These are phyloP conservation scores for Angomonas deanei DNA, from an alignment of 208 protist genomes.

Conservation along the genomic window DNA sequence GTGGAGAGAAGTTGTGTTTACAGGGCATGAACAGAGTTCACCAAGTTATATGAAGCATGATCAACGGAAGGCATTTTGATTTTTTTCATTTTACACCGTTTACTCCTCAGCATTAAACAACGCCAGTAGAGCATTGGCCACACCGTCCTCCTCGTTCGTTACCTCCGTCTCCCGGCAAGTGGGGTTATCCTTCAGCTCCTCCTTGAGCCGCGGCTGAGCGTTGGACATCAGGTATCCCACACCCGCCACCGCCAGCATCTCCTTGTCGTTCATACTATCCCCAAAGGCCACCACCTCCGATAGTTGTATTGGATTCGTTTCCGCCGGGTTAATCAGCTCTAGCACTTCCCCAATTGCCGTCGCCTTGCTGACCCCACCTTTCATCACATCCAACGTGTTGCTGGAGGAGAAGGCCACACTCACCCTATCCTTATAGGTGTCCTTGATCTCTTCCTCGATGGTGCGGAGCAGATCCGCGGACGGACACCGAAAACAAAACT, in stretches of 20 bases:
- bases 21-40: background rate
- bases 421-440: conserved; percentile 22
- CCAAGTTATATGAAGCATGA: background rate
- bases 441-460: conserved; percentile 34
- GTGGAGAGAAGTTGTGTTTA: background rate
- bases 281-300: conserved; percentile 35
- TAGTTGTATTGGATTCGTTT: conserved; percentile 11
- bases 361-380: conserved; percentile 46
- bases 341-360: conserved; percentile 38
- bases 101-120: conserved; percentile 13
- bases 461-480: conserved; percentile 25
- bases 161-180: background rate
- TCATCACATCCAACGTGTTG: conserved; percentile 57
- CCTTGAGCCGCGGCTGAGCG: conserved; percentile 34
- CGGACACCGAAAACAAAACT: conserved; percentile 56
- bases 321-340: conserved; percentile 4
- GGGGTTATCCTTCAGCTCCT: conserved; percentile 11
- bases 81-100: background rate
- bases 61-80: background rate
- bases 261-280: conserved; percentile 63
- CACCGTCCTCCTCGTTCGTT: conserved; percentile 37
- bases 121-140: conserved; percentile 38
- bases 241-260: conserved; percentile 34
- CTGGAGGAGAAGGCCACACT: conserved; percentile 50
- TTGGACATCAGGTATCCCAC: conserved; percentile 52